Evolutionary conservation across 805 yeast species (phyloP), one percentile per base, ranked within the genome.

Genomic region (Cephaloascus fragrans): DNA sequence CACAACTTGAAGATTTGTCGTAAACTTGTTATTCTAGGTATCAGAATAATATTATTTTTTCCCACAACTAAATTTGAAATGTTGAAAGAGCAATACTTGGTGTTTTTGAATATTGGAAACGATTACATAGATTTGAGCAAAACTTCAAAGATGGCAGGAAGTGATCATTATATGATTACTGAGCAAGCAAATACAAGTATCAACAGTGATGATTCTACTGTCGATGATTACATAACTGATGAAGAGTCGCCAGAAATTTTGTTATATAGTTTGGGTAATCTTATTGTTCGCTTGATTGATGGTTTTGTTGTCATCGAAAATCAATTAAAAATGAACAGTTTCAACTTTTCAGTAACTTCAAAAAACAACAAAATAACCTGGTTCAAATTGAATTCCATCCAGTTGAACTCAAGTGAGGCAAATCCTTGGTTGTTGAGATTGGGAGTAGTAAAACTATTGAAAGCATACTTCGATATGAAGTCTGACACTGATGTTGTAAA

Each of bases 31-130:
- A 53, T 53, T 32, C 33, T 68, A 1, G 75, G 77, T 0, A 42
- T 71, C 19, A 51, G 46, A 10, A 52, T 64, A 14, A 46, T 66
- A 3, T 41, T 64, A 2, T 51, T 48, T 19, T 51, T 71, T n/a
- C 53, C 61, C 16, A 48, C 59, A 9, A 57, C 77, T 1, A 64
- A 67, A 8, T 66, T 64, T 47, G 70, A 62, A 2, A 49, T 59
- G 1, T 43, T 76, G 3, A 65, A 60, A 36, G 57, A 57, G 12
- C 78, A 77, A 47, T 44, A 75, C 10, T 45, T 62, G 3, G 46
- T 68, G 3, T 75, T 79, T 43, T 48, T 69, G 8, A 64, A 75
- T 36, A 39, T 75, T n/a, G 55, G 67, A 2, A 50, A 71, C 17
- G 64, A 65, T 4, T 64, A 64, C 39, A 47, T 76, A 3, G 44